phyloP scores from a whole-genome alignment of 352 stramenopile species.

The Phytophthora hibernalis region DNA sequence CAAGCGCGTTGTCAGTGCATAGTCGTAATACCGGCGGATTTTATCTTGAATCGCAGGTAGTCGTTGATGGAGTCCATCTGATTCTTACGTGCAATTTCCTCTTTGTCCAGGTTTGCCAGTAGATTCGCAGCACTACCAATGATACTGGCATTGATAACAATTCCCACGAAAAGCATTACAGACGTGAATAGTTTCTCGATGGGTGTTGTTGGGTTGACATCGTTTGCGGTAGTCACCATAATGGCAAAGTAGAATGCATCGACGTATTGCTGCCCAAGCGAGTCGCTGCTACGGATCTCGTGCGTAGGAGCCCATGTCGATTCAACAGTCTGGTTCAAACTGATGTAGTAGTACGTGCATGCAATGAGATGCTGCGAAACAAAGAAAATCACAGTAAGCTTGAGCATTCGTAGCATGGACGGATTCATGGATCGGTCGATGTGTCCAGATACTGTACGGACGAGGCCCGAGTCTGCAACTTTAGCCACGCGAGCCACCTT shows the following conservation, averaged over 20 bases:
- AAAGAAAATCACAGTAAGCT: constrained; percentile 72
- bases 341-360: constrained; percentile 76
- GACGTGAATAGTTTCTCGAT: constrained; percentile 70
- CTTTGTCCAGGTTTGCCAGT: constrained; percentile 78
- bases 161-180: constrained; percentile 78
- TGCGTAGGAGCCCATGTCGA: constrained; percentile 54
- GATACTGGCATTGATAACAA: constrained; percentile 83
- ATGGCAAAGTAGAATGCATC: constrained; percentile 72
- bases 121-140: constrained; percentile 82
- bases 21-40: constrained; percentile 82
- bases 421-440: constrained; percentile 75
- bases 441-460: constrained; percentile 54
- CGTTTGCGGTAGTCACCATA: constrained; percentile 72
- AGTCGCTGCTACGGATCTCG: constrained; percentile 36
- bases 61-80: constrained; percentile 85
- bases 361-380: constrained; percentile 82
- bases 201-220: constrained; percentile 58
- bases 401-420: constrained; percentile 72
- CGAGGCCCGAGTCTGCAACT: constrained; percentile 57
- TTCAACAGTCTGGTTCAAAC: constrained; percentile 39
- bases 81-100: constrained; percentile 76
- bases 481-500: constrained; percentile 68
- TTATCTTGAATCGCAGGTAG: constrained; percentile 85
- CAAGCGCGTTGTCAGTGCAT: constrained; percentile 64
- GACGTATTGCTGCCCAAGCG: constrained; percentile 57